phyloP scores from a whole-genome alignment of 192 early-diverging fungal species.

The Chytriomyces confervae region DNA sequence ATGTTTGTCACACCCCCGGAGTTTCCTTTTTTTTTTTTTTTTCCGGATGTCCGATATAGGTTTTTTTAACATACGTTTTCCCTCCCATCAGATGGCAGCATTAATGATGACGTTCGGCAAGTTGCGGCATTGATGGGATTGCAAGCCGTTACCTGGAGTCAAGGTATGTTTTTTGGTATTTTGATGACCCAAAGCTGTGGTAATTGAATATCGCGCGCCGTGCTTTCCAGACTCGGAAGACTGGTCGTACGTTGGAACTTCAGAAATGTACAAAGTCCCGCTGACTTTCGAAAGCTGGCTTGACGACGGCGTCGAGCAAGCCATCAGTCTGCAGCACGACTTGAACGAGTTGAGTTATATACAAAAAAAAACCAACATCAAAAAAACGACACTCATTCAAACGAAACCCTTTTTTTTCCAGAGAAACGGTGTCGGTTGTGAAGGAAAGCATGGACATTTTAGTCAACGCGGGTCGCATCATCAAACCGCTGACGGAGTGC shows the following conservation, averaged over 20 bases:
- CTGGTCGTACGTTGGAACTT: background rate
- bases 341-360: background rate
- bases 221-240: constrained; percentile 40
- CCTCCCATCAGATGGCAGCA: background rate
- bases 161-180: background rate
- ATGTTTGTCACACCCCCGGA: background rate
- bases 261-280: background rate
- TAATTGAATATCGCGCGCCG: too few relatives aligned
- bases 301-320: background rate
- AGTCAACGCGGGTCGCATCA: background rate
- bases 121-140: constrained; percentile 61
- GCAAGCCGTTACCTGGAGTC: constrained; percentile 44
- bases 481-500: background rate
- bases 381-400: too few relatives aligned
- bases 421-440: background rate
- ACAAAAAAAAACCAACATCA: background rate
- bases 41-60: background rate
- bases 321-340: constrained; percentile 10
- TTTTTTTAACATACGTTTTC: background rate
- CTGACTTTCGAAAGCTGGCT: background rate
- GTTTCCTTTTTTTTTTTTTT: background rate
- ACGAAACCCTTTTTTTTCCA: too few relatives aligned
- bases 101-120: constrained; percentile 63
- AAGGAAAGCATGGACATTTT: constrained; percentile 6
- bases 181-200: too few relatives aligned